Percentiles rank a stretch among this genome's conserved stretches.
phyloP scores from a whole-genome alignment of 2,329 filamentous ascomycete species.

The Cladosporium sp. region DNA sequence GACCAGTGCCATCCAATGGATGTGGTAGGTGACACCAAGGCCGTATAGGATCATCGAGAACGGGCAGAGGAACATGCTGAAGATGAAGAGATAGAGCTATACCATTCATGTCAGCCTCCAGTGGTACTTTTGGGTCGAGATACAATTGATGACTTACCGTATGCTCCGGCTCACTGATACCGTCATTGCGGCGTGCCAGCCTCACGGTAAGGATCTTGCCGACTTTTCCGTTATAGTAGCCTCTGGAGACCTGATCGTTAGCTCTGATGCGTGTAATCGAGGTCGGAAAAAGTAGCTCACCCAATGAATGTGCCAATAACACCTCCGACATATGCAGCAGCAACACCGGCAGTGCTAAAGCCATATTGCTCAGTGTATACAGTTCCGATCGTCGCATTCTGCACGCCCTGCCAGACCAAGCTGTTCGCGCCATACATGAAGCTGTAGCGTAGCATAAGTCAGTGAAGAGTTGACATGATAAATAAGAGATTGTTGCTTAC shows the following conservation, averaged over 20 bases:
- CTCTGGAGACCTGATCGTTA: conserved; percentile 31
- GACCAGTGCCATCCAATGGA: conserved; percentile 49
- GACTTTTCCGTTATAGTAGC: conserved; percentile 26
- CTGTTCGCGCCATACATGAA: conserved; percentile 25
- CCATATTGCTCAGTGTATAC: conserved; percentile 10
- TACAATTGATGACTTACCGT: conserved; percentile 16
- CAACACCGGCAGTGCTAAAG: conserved; percentile 6
- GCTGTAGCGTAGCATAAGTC: background rate
- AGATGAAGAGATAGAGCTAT: conserved; percentile 35
- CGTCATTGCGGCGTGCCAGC: conserved; percentile 35
- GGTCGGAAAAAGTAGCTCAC: conserved; percentile 31
- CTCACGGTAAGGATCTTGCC: conserved; percentile 26
- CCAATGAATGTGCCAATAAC: conserved; percentile 19
- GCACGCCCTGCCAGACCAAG: conserved; percentile 23
- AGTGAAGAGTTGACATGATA: background rate
- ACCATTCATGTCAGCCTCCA: too few relatives aligned
- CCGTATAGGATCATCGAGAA: conserved; percentile 43
- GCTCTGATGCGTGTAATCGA: conserved; percentile 31
- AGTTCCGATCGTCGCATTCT: conserved; percentile 19
- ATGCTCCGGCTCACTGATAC: conserved; percentile 38
- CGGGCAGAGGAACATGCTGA: conserved; percentile 40
- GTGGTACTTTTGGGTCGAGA: too few relatives aligned
- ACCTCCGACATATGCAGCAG: conserved; percentile 6
- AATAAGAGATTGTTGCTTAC: background rate
- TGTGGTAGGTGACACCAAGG: conserved; percentile 41